Percentiles rank a stretch among this genome's conserved stretches.
phyloP scores from a whole-genome alignment of 2,329 filamentous ascomycete genomes.

The Fusarium verticillioides region DNA sequence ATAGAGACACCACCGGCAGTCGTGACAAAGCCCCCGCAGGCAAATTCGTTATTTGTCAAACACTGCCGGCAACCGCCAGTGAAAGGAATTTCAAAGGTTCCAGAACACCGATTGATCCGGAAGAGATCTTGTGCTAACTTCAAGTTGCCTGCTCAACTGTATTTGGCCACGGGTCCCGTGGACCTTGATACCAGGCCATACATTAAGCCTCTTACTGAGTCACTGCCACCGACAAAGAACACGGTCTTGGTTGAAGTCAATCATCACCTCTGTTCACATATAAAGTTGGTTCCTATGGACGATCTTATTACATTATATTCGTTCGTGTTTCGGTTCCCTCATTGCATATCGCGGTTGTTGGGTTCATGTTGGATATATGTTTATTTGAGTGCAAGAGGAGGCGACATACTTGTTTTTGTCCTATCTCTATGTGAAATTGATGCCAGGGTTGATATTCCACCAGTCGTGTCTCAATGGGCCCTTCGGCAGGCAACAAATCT shows the following conservation, averaged over 20 bases:
- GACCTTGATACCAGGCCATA: not conserved
- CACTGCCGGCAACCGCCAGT: not conserved
- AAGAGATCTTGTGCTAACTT: conserved; percentile 21
- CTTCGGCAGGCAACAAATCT: not conserved
- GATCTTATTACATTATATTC: not conserved
- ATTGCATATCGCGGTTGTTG: not conserved
- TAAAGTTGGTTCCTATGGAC: not conserved
- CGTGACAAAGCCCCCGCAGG: conserved; percentile 6
- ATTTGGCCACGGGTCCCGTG: conserved; percentile 10
- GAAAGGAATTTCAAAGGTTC: not conserved
- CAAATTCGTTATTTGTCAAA: conserved; percentile 1
- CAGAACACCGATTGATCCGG: not conserved
- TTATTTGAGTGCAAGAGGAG: not conserved
- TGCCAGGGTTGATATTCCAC: not conserved
- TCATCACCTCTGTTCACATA: not conserved
- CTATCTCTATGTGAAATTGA: too few species aligned
- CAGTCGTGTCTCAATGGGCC: conserved; percentile 5
- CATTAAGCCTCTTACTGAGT: not conserved
- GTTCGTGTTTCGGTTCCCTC: not conserved
- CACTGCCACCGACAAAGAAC: not conserved
- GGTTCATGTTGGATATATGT: not conserved
- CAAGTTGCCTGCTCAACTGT: conserved; percentile 20
- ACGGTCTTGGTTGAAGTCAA: conserved; percentile 17
- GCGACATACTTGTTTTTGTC: too few species aligned
- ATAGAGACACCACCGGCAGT: conserved; percentile 9